phyloP scores from a whole-genome alignment of 495 filamentous ascomycete genomes.

The Podospora pseudoanserina region DNA sequence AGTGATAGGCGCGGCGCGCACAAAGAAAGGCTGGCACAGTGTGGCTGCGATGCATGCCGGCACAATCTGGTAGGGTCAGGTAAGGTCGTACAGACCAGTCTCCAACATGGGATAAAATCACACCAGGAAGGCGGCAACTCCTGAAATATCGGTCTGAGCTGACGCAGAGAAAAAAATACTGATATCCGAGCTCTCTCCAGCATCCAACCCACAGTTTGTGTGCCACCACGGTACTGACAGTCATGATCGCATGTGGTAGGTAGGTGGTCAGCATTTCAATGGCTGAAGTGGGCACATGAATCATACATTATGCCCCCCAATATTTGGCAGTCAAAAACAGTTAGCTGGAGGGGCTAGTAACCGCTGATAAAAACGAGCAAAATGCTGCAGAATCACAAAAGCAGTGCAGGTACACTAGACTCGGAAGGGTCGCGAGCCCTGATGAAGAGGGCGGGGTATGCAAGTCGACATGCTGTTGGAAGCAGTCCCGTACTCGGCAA shows the following conservation, averaged over 20 bases:
- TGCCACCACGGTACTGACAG: neutral
- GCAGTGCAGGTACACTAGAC: neutral
- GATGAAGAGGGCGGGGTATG: neutral
- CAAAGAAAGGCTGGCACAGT: neutral
- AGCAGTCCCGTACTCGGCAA: neutral
- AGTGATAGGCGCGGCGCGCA: neutral
- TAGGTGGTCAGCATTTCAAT: neutral
- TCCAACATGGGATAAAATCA: neutral
- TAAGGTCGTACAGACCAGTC: neutral
- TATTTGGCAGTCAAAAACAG: neutral
- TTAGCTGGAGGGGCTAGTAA: neutral
- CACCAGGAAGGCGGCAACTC: neutral
- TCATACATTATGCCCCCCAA: neutral
- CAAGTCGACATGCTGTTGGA: neutral
- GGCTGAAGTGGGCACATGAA: neutral
- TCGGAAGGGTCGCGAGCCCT: neutral
- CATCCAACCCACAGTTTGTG: neutral
- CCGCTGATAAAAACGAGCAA: neutral
- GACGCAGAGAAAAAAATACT: neutral
- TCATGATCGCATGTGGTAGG: too few species aligned
- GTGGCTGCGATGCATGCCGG: neutral
- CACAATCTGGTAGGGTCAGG: neutral
- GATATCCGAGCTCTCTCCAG: neutral
- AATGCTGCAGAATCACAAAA: neutral
- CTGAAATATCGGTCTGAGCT: neutral